Evolutionary conservation across 2,329 filamentous ascomycete species (phyloP).

Genomic region (Talaromyces piceae): DNA sequence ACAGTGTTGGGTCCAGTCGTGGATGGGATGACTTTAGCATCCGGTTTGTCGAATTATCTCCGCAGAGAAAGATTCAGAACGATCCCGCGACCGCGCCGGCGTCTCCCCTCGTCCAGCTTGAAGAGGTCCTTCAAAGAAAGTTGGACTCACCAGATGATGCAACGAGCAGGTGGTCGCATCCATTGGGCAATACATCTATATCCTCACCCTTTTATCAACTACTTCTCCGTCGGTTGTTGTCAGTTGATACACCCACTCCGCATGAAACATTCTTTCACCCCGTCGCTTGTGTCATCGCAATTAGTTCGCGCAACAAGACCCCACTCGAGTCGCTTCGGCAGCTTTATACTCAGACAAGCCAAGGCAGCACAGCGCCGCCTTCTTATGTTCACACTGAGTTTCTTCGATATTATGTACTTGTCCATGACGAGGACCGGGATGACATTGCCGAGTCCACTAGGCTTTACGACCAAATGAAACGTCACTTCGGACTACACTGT

Average conservation of each 20-base stretch:
- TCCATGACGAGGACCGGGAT: constrained; percentile 93
- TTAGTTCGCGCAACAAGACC: constrained; percentile 75
- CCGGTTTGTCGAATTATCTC: constrained; percentile 68
- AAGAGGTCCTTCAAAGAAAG: constrained; percentile 73
- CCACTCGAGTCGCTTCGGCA: constrained; percentile 82
- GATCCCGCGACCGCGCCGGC: constrained; percentile 30
- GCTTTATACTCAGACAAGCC: constrained; percentile 77
- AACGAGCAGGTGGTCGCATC: constrained; percentile 19
- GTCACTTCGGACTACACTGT: constrained; percentile 93
- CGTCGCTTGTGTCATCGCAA: constrained; percentile 87
- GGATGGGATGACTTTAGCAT: constrained; percentile 86
- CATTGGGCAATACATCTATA: constrained; percentile 22
- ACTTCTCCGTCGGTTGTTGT: constrained; percentile 76
- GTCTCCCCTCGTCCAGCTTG: constrained; percentile 52
- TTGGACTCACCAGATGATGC: constrained; percentile 64
- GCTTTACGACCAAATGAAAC: constrained; percentile 97
- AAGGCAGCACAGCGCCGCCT: constrained; percentile 65
- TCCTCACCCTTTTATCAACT: constrained; percentile 77
- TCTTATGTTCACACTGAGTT: constrained; percentile 88
- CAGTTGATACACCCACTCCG: constrained; percentile 66
- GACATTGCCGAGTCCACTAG: constrained; percentile 85
- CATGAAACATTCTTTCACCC: constrained; percentile 95
- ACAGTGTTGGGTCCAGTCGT: constrained; percentile 77
- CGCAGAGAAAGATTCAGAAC: constrained; percentile 27
- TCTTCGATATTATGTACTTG: constrained; percentile 87